A percentile compares a stretch with the other conserved stretches of the same genome.
Evolutionary conservation across 805 yeast genomes (phyloP).

Genomic region (Pichia sporocuriosa): DNA sequence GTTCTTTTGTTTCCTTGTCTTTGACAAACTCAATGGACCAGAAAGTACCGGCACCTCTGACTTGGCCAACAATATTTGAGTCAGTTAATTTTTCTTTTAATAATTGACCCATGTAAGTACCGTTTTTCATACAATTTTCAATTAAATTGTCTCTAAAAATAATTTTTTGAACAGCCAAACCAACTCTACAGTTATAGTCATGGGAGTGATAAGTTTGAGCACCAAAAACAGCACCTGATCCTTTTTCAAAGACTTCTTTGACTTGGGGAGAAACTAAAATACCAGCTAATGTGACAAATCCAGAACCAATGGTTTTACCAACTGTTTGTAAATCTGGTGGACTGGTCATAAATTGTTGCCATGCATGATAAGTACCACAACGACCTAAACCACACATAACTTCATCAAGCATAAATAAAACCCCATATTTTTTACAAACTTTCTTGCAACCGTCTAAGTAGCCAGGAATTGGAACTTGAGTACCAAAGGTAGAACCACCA

Average conservation of each 20-base stretch:
- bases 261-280: constrained; percentile 38
- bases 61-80: constrained; percentile 38
- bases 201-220: constrained; percentile 49
- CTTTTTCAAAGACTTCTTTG: constrained; percentile 31
- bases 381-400: constrained; percentile 64
- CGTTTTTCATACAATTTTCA: constrained; percentile 36
- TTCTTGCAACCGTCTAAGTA: constrained; percentile 39
- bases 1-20: too few species aligned
- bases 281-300: constrained; percentile 46
- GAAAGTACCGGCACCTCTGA: constrained; percentile 51
- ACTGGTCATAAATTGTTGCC: constrained; percentile 36
- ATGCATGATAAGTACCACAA: constrained; percentile 38
- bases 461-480: constrained; percentile 38
- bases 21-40: constrained; percentile 48
- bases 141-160: constrained; percentile 29
- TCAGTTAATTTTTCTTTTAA: constrained; percentile 27
- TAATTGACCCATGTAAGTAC: constrained; percentile 36
- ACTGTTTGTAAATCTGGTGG: constrained; percentile 45
- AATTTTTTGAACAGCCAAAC: constrained; percentile 39
- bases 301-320: constrained; percentile 48
- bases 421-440: constrained; percentile 90
- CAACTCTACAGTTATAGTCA: constrained; percentile 40
- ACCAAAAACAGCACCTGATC: constrained; percentile 36
- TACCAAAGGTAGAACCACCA: constrained; percentile 40
- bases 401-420: constrained; percentile 87